Evolutionary conservation across 805 yeast genomes (phyloP).

Genomic region (Metschnikowia corniflorae): DNA sequence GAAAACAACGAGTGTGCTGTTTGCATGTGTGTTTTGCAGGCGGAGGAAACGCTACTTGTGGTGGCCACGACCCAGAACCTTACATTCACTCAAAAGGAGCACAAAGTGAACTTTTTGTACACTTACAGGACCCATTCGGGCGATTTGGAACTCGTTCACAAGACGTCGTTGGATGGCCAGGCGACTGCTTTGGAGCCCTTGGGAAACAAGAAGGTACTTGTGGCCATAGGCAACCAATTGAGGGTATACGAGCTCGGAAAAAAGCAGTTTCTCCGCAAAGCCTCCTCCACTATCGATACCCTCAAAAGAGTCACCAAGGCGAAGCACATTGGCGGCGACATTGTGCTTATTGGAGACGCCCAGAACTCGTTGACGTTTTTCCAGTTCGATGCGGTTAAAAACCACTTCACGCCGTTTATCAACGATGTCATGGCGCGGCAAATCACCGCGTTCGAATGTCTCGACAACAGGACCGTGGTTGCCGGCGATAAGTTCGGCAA

Average conservation of each 20-base stretch:
- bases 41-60: slow-evolving; percentile 35
- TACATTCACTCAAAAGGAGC: slow-evolving; percentile 25
- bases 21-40: slow-evolving; percentile 29
- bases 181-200: slow-evolving; percentile 52
- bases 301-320: slow-evolving; percentile 51
- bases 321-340: slow-evolving; percentile 44
- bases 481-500: slow-evolving; percentile 91
- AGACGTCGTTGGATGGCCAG: slow-evolving; percentile 50
- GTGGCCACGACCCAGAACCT: slow-evolving; percentile 42
- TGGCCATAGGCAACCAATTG: slow-evolving; percentile 46
- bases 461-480: slow-evolving; percentile 74
- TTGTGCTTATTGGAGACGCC: slow-evolving; percentile 71
- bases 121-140: slow-evolving; percentile 37
- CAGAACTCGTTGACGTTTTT: slow-evolving; percentile 60
- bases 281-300: slow-evolving; percentile 45
- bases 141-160: slow-evolving; percentile 49
- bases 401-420: slow-evolving; percentile 57
- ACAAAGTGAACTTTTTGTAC: slow-evolving; percentile 28
- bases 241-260: slow-evolving; percentile 70
- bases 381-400: slow-evolving; percentile 45
- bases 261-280: slow-evolving; percentile 72
- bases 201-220: slow-evolving; percentile 56
- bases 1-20: slow-evolving; percentile 41
- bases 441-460: slow-evolving; percentile 51
- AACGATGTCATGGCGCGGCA: slow-evolving; percentile 71